Evolutionary conservation across 805 yeast genomes (phyloP).

Genomic region (Wickerhamiella shivajii): DNA sequence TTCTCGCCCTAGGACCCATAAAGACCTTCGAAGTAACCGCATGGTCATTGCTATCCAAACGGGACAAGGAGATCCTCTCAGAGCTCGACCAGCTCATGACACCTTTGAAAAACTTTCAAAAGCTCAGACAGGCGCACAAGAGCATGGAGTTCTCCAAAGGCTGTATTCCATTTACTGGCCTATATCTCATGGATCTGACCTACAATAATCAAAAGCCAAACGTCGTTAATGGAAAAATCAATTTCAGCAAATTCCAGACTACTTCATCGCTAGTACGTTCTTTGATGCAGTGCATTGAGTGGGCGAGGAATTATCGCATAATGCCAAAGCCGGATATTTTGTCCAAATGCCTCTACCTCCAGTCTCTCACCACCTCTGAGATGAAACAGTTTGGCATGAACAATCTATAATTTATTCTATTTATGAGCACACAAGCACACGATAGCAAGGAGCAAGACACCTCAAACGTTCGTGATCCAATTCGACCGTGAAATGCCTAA

Average conservation of each 20-base stretch:
- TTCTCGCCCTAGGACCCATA: slow-evolving; percentile 68
- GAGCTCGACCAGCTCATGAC: slow-evolving; percentile 57
- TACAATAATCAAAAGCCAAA: slow-evolving; percentile 54
- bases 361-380: slow-evolving; percentile 9
- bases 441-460: too few relatives aligned
- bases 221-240: slow-evolving; percentile 36
- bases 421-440: too few relatives aligned
- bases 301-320: slow-evolving; percentile 58
- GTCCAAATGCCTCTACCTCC: slow-evolving; percentile 49
- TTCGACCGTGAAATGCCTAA: too few relatives aligned
- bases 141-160: slow-evolving; percentile 53
- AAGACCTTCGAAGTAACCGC: slow-evolving; percentile 53
- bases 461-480: too few relatives aligned
- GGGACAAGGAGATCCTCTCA: slow-evolving; percentile 53
- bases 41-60: slow-evolving; percentile 60
- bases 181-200: slow-evolving; percentile 69
- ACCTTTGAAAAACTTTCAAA: slow-evolving; percentile 57
- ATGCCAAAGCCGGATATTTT: slow-evolving; percentile 46
- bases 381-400: slow-evolving; percentile 1
- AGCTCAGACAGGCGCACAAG: slow-evolving; percentile 48
- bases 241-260: slow-evolving; percentile 63
- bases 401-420: too few relatives aligned
- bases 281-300: slow-evolving; percentile 67
- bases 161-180: slow-evolving; percentile 79
- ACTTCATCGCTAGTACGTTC: slow-evolving; percentile 65